These are phyloP conservation scores for Sisymbrium irio DNA, from an alignment of 345 rosid genomes.

Conservation along the genomic window DNA sequence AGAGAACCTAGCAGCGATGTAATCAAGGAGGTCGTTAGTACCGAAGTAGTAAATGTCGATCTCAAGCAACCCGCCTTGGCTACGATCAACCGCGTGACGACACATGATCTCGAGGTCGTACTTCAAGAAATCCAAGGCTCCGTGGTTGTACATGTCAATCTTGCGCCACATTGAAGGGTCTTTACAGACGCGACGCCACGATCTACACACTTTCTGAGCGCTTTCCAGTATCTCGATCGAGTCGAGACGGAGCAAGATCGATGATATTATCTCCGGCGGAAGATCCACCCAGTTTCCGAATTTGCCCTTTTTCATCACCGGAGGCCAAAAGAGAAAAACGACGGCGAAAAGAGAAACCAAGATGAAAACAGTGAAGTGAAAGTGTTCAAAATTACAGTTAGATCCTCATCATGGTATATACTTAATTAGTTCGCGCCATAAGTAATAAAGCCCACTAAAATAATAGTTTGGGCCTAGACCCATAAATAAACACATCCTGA, in stretches of 20 bases:
- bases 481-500: too few species aligned
- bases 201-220: slow-evolving; percentile 50
- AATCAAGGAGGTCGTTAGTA: slow-evolving; percentile 40
- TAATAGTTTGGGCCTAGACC: too few species aligned
- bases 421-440: too few species aligned
- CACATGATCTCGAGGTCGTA: slow-evolving; percentile 28
- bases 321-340: too few species aligned
- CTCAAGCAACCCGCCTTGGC: slow-evolving; percentile 45
- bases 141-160: slow-evolving; percentile 32
- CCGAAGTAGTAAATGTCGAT: slow-evolving; percentile 45
- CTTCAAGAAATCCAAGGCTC: background rate
- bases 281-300: slow-evolving; percentile 51
- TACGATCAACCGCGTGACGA: slow-evolving; percentile 53
- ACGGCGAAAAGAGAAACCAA: background rate
- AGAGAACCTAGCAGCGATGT: slow-evolving; percentile 46
- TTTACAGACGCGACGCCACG: slow-evolving; percentile 50
- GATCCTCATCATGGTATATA: too few species aligned
- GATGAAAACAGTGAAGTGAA: too few species aligned
- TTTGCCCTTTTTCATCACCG: background rate
- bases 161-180: slow-evolving; percentile 54
- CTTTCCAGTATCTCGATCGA: slow-evolving; percentile 38
- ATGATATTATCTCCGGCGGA: slow-evolving; percentile 42
- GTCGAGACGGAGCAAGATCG: slow-evolving; percentile 41
- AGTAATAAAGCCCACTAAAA: too few species aligned
- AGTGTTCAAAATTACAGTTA: too few species aligned